Evolutionary conservation across 1,284 basidiomycete species (phyloP).

Genomic region (Pisolithus thermaeus): DNA sequence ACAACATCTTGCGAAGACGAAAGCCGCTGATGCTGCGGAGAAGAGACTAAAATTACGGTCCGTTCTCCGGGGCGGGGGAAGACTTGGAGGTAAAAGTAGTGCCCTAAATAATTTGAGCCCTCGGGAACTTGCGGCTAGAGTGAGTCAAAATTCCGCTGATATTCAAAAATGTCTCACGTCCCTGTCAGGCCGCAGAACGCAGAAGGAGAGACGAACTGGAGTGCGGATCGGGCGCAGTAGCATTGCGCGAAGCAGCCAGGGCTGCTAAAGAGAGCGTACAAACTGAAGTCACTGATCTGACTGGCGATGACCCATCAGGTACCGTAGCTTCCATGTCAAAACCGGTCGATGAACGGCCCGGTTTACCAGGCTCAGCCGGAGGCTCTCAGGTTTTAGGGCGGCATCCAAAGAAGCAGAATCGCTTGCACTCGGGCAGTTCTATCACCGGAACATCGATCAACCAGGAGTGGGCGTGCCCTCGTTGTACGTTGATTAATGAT

Average conservation of each 20-base stretch:
- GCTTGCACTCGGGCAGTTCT: background rate
- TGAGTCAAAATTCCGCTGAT: conserved; percentile 33
- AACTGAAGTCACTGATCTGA: conserved; percentile 53
- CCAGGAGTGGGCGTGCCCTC: conserved; percentile 58
- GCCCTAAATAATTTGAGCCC: conserved; percentile 44
- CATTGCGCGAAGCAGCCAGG: conserved; percentile 61
- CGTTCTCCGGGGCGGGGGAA: conserved; percentile 50
- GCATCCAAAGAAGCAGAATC: background rate
- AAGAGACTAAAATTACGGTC: conserved; percentile 46
- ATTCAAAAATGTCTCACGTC: background rate
- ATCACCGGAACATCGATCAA: background rate
- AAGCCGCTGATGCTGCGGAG: conserved; percentile 75
- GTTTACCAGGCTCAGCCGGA: conserved; percentile 17
- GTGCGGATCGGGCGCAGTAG: conserved; percentile 59
- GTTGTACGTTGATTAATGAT: conserved; percentile 69
- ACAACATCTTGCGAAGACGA: conserved; percentile 53
- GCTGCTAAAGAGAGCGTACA: conserved; percentile 63
- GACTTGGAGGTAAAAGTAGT: conserved; percentile 48
- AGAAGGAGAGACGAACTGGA: conserved; percentile 64
- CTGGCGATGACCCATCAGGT: conserved; percentile 32
- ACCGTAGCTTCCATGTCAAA: conserved; percentile 10
- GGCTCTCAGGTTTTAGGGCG: conserved; percentile 12
- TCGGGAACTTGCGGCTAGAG: conserved; percentile 71
- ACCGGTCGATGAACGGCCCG: conserved; percentile 9
- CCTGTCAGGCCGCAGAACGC: conserved; percentile 71